Percentiles rank a stretch among this genome's conserved stretches.
Conservation (phyloP, 768 basidiomycete species). For the Leccinum boreale region DNA sequence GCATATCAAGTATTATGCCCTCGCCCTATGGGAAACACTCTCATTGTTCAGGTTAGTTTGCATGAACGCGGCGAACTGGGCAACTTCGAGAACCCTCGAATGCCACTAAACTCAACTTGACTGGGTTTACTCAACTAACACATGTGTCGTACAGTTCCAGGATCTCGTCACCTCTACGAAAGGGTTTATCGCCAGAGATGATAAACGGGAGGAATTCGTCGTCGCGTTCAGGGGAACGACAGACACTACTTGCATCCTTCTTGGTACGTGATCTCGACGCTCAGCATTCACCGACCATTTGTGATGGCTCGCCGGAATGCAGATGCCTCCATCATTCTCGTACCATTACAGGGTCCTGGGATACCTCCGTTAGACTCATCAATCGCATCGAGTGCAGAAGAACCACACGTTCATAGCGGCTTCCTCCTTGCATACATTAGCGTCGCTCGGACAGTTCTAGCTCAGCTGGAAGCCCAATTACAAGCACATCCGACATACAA, state of each 20-base stretch:
- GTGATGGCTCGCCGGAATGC: background rate
- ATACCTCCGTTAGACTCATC: conserved; percentile 17
- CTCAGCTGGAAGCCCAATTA: conserved; percentile 30
- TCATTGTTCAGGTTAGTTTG: conserved; percentile 38
- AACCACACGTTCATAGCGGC: conserved; percentile 35
- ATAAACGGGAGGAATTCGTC: conserved; percentile 38
- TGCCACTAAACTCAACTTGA: background rate
- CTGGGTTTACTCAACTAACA: background rate
- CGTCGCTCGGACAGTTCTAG: conserved; percentile 29
- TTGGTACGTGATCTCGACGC: conserved; percentile 6
- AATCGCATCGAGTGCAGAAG: background rate
- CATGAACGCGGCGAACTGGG: background rate
- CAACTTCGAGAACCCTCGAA: background rate
- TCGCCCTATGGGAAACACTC: conserved; percentile 44
- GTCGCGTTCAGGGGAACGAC: conserved; percentile 41
- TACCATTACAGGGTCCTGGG: conserved; percentile 21
- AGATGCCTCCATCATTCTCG: conserved; percentile 24
- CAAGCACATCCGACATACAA: conserved; percentile 32
- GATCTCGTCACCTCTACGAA: conserved; percentile 37
- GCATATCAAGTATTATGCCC: conserved; percentile 46
- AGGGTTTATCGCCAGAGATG: conserved; percentile 46
- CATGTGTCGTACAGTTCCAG: conserved; percentile 30
- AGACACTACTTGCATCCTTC: conserved; percentile 18
- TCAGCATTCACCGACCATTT: background rate
- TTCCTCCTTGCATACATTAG: conserved; percentile 36